A percentile compares a stretch with the other conserved stretches of the same genome.
These are phyloP conservation scores for Ceriops zippeliana DNA, from an alignment of 345 rosid species.

Conservation along the genomic window DNA sequence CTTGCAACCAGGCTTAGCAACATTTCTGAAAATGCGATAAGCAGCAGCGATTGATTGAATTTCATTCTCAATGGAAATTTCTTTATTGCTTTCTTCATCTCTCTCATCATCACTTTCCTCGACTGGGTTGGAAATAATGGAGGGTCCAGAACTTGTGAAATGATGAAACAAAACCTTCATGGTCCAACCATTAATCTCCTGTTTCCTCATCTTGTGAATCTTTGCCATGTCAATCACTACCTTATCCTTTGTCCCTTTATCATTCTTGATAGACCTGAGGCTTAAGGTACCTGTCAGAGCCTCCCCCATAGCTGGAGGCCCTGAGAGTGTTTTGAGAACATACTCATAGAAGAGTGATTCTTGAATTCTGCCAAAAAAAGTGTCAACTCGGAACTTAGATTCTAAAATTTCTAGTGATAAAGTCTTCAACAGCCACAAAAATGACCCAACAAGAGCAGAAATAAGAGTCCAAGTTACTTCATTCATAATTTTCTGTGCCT, in stretches of 20 bases:
- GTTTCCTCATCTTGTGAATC: constrained; percentile 61
- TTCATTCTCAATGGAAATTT: constrained; percentile 48
- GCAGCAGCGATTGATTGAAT: constrained; percentile 69
- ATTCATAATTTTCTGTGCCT: constrained; percentile 37
- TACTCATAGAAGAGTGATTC: constrained; percentile 69
- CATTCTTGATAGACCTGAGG: constrained; percentile 39
- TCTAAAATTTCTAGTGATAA: constrained; percentile 64
- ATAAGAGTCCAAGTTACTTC: constrained; percentile 55
- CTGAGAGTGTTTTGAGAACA: constrained; percentile 57
- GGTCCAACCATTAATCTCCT: constrained; percentile 73
- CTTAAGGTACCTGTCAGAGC: constrained; percentile 40
- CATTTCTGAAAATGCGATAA: constrained; percentile 50
- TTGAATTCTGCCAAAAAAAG: constrained; percentile 76
- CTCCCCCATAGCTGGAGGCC: constrained; percentile 51
- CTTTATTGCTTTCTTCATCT: constrained; percentile 30
- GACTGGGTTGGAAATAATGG: constrained; percentile 53
- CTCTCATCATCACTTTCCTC: constrained; percentile 28
- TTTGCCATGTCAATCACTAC: constrained; percentile 55
- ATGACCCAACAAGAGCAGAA: constrained; percentile 46
- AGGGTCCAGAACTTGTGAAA: constrained; percentile 50
- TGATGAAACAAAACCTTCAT: constrained; percentile 70
- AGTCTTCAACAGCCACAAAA: constrained; percentile 61
- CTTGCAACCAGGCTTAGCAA: constrained; percentile 39
- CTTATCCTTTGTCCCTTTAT: constrained; percentile 38
- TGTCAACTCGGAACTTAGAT: constrained; percentile 63